Percentiles rank a stretch among this genome's conserved stretches.
These are phyloP conservation scores for Toxoplasma gondii DNA, from an alignment of 169 alveolate genomes.

Conservation along the genomic window DNA sequence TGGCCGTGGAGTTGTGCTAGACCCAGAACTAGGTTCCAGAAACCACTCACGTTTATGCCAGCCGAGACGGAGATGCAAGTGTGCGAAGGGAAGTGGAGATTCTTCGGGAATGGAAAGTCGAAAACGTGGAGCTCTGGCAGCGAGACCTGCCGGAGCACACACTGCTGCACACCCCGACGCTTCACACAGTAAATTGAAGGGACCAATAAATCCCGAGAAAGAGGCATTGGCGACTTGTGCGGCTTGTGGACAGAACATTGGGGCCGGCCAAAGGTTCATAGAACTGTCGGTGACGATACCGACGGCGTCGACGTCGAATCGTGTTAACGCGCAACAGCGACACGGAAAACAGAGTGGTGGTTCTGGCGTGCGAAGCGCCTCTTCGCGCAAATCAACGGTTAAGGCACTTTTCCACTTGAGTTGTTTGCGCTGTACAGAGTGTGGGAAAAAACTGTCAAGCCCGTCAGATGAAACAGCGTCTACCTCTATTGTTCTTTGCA, in stretches of 20 bases:
- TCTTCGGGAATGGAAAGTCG: too few species aligned
- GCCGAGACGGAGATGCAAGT: too few species aligned
- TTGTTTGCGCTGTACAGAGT: slow-evolving; percentile 11
- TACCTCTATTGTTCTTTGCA: background rate
- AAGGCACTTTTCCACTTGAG: background rate
- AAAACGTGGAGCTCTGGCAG: too few species aligned
- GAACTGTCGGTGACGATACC: slow-evolving; percentile 1
- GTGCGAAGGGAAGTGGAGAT: too few species aligned
- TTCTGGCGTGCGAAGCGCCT: background rate
- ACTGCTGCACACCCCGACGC: background rate
- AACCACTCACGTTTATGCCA: too few species aligned
- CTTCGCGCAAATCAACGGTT: background rate
- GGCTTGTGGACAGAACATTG: background rate
- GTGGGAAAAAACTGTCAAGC: background rate
- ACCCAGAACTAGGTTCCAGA: too few species aligned
- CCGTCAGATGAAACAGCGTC: background rate
- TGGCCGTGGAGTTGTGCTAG: too few species aligned
- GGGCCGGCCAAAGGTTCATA: background rate
- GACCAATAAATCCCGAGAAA: background rate
- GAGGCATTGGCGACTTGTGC: background rate
- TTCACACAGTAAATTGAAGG: background rate
- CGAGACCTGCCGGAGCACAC: too few species aligned
- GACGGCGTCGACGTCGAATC: background rate
- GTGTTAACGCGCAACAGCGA: background rate
- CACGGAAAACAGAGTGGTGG: background rate